Base-by-base conservation (phyloP, 768 basidiomycete genomes). In the Termitomyces sp. region DNA sequence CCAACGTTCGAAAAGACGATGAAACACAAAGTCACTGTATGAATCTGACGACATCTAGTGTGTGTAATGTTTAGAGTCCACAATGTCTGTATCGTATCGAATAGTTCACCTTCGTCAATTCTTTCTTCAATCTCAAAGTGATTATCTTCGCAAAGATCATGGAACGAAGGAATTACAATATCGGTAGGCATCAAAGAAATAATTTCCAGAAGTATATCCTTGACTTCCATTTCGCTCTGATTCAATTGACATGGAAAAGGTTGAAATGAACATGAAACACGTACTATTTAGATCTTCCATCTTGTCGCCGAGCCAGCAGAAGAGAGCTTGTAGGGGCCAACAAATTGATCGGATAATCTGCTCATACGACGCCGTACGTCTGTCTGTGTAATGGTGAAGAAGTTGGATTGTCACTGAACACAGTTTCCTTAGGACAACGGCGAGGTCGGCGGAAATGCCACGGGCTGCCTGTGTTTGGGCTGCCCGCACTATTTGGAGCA, bases 101-200 rank as follows among this genome's bases (percentile, higher is more conserved):
- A 39, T 26, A 7, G 16, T 71, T 48, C 56, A 73, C 77, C 62
- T 60, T 73, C 69, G 45, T 76, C 67, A 2, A 77, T 45, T 57
- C 68, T 68, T 8, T 62, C 55, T 31, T 65, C 39, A 54, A 76
- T 69, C 28, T 61, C 64, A 31, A 69, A 47, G 2, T 54, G 56
- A 10, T 39, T 44, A 41, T 73, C 67, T 56, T 64, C 56, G 36
- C 63, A 62, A 48, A 68, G 39, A 8, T 51, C 56, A 31, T 47
- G 58, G 16, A 69, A 42, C 29, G 67, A 68, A 26, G 60, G 29
- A n/a, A 29, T 49, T 24, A 70, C 33, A 1, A 61, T 60, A 22
- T 53, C 54, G 12, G 58, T 45, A 36, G 63, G 57, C 28, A 70
- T 41, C 5, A 70, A 53, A 18, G 69, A 66, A 4, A 76, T 57